Evolutionary conservation across 176 grass and related monocot genomes (phyloP), one percentile per base, ranked within the genome.

Genomic region (Olyra latifolia): DNA sequence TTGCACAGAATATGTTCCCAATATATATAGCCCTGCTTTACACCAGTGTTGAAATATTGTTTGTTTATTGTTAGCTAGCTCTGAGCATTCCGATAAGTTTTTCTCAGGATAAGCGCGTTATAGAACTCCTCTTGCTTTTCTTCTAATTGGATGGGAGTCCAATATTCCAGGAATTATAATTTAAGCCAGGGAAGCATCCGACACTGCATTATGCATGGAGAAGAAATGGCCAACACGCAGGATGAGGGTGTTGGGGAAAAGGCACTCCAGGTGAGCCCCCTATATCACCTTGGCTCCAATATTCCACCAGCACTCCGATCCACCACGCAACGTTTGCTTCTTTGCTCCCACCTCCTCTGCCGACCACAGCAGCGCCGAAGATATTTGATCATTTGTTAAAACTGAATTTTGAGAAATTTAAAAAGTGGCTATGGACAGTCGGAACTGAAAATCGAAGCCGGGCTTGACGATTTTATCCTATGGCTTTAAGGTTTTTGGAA

Each of bases 171-270:
- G 24, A 16, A 56, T 9, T 62, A 63, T 8, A 41, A 11, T 75
- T 55, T 66, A 14, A 41, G 28, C 62, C 41, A 42, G 27, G 3
- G 16, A 52, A 66, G 70, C 67, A 68, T 76, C 72, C 38, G 72
- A 48, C 14, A 59, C 67, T 52, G 39, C 14, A 69, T 57, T 24
- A 58, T 30, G 19, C 20, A 60, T 20, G 20, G 27, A 24, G 9
- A 47, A 46, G 13, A 77, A 58, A 69, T 60, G 73, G 63, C 63
- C 22, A 84, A 61, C 82, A 84, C 27, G 40, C 3, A 59, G 41
- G 49, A 69, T n/a, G 73, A 69, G 41, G 12, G 13, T 84, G 82
- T 50, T 68, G 82, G 73, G 20, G 38, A 69, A 84, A 84, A 83
- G 73, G 49, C 14, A 13, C 19, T 50, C 6, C 73, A 61, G 27